Base-by-base conservation (phyloP, 176 grass and related monocot genomes). In the Ampelocalamus luodianensis region DNA sequence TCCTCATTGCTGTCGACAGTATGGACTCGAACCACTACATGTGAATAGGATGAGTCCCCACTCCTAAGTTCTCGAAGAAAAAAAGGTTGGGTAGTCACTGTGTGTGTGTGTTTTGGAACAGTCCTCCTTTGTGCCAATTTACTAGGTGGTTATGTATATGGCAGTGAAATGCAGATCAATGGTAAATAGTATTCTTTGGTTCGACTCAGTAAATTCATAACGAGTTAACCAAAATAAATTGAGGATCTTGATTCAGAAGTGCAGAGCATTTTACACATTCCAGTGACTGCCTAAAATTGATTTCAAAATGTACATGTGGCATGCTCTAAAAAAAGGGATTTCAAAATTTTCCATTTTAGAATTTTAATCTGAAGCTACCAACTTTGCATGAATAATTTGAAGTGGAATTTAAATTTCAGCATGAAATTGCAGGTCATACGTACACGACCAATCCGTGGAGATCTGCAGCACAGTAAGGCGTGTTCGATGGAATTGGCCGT, bases 1-100 rank as follows among this genome's bases (percentile, higher is more conserved):
- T 98, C 82, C 89, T 73, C 87, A 90, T 90, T 16, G 89, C 87
- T 22, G 83, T 93, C 64, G 85, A 91, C 11, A 95, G 90, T 13
- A 95, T 84, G 48, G 87, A 90, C 29, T 98, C 95, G 54, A 95
- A 91, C 95, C 95, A 95, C 95, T 98, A 89, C 67, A 71, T n/a
- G 14, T 49, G 74, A 51, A 83, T 24, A 26, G 3, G 37, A 63
- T 78, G 9, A 4, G n/a, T 60, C 59, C 13, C 23, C 82, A 71
- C 18, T 61, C 27, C 12, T 40, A 20, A 65, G 3, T 43, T 58
- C 67, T 55, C 37, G 12, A 50, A 32, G 23, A 58, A 60, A 62
- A 62, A 61, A 2, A 13, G 23, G 44, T 14, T 24, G 20, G 4
- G 38, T 18, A 17, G 32, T 34, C 9, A 44, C 18, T 70, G 17